phyloP scores from a whole-genome alignment of 2,329 filamentous ascomycete genomes.

The Alternaria triticina region DNA sequence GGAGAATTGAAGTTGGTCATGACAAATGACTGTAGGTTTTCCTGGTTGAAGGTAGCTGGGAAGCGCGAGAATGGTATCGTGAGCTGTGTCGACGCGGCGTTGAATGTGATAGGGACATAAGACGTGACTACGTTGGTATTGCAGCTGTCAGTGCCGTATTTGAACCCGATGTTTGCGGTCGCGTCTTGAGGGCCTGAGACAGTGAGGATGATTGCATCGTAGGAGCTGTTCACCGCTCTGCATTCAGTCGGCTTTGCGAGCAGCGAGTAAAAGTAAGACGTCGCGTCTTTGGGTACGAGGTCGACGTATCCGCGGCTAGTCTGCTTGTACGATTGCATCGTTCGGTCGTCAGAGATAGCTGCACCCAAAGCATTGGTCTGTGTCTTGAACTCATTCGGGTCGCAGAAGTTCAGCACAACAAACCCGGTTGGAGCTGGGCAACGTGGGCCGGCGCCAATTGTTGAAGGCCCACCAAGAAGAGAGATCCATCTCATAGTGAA shows the following conservation, averaged over 20 bases:
- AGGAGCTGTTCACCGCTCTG: constrained; percentile 7
- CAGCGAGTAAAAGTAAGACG: constrained; percentile 2
- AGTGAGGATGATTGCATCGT: constrained; percentile 3
- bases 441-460: background rate
- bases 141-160: constrained; percentile 3
- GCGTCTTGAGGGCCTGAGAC: constrained; percentile 6
- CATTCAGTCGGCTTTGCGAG: constrained; percentile 2
- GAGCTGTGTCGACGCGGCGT: background rate
- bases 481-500: constrained; percentile 10
- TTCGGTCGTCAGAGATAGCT: constrained; percentile 3
- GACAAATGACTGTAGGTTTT: constrained; percentile 4
- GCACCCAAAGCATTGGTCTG: constrained; percentile 10
- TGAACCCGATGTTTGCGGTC: constrained; percentile 8
- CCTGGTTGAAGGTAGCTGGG: background rate
- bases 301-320: constrained; percentile 1
- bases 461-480: constrained; percentile 3
- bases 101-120: constrained; percentile 8
- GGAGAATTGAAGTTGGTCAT: constrained; percentile 6
- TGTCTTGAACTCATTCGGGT: constrained; percentile 2
- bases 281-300: constrained; percentile 4
- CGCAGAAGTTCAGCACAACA: constrained; percentile 11
- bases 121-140: constrained; percentile 9
- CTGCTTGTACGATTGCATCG: constrained; percentile 10
- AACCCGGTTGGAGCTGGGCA: constrained; percentile 4
- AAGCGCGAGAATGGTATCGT: constrained; percentile 7